These are phyloP conservation scores for Penicillium sumatraense DNA, from an alignment of 2,329 filamentous ascomycete species.

Conservation along the genomic window DNA sequence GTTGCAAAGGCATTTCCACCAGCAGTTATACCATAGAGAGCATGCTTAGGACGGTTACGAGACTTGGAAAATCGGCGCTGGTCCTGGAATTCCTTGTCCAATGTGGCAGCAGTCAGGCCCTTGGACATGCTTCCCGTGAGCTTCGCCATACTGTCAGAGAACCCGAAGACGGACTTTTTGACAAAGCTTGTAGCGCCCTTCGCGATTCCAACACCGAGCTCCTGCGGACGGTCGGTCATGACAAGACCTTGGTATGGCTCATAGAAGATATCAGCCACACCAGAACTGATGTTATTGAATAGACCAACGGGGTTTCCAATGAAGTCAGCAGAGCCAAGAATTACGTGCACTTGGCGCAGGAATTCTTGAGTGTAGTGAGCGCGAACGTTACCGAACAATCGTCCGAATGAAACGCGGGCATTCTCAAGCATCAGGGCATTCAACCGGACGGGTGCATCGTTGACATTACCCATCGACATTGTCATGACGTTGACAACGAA, in stretches of 20 bases:
- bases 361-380: constrained; percentile 98
- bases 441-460: constrained; percentile 91
- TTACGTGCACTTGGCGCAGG: constrained; percentile 94
- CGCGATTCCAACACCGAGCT: constrained; percentile 91
- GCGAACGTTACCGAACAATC: constrained; percentile 82
- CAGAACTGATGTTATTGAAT: constrained; percentile 98
- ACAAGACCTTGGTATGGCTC: constrained; percentile 98
- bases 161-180: constrained; percentile 97
- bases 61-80: constrained; percentile 90
- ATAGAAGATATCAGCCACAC: constrained; percentile 97
- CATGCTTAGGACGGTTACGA: constrained; percentile 94
- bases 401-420: constrained; percentile 82
- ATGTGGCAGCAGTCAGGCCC: constrained; percentile 88
- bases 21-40: constrained; percentile 91
- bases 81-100: constrained; percentile 99
- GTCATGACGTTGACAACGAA: constrained; percentile 98
- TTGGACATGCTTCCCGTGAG: constrained; percentile 97
- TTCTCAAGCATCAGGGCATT: constrained; percentile 96
- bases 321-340: constrained; percentile 96
- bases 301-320: constrained; percentile 94
- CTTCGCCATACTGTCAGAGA: constrained; percentile 96
- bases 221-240: constrained; percentile 92
- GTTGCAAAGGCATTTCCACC: constrained; percentile 94
- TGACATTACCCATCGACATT: constrained; percentile 99
- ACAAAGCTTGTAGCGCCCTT: constrained; percentile 97